Conservation (phyloP, 345 rosid genomes). For the Boechera divaricarpa region DNA sequence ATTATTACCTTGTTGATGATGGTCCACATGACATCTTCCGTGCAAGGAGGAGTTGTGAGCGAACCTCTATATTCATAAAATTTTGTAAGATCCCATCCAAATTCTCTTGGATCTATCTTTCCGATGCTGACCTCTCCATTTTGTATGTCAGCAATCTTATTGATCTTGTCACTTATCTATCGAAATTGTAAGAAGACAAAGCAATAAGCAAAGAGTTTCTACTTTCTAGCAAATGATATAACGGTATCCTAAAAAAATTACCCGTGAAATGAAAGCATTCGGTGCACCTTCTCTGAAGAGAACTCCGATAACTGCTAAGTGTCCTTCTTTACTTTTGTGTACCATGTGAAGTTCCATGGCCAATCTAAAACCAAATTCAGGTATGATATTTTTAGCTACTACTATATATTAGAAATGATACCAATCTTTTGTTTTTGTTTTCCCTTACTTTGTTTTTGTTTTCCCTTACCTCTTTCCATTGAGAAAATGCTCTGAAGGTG, state of each 20-base stretch:
- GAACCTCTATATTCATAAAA: slow-evolving; percentile 79
- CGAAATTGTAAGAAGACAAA: background rate
- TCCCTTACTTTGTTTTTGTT: slow-evolving; percentile 28
- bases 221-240: background rate
- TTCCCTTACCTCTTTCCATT: slow-evolving; percentile 55
- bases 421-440: background rate
- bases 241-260: slow-evolving; percentile 12
- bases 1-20: slow-evolving; percentile 55
- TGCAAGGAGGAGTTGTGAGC: slow-evolving; percentile 84
- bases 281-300: slow-evolving; percentile 67
- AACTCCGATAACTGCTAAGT: slow-evolving; percentile 58
- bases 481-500: slow-evolving; percentile 74
- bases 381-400: slow-evolving; percentile 1
- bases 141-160: slow-evolving; percentile 3
- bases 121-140: slow-evolving; percentile 48
- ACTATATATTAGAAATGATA: background rate
- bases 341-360: slow-evolving; percentile 70
- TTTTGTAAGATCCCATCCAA: slow-evolving; percentile 54
- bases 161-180: slow-evolving; percentile 40
- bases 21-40: slow-evolving; percentile 77
- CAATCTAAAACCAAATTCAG: slow-evolving; percentile 33
- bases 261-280: slow-evolving; percentile 64
- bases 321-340: slow-evolving; percentile 49
- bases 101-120: slow-evolving; percentile 54
- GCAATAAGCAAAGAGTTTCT: slow-evolving; percentile 7